phyloP scores from a whole-genome alignment of 345 rosid species.

The Adansonia digitata region DNA sequence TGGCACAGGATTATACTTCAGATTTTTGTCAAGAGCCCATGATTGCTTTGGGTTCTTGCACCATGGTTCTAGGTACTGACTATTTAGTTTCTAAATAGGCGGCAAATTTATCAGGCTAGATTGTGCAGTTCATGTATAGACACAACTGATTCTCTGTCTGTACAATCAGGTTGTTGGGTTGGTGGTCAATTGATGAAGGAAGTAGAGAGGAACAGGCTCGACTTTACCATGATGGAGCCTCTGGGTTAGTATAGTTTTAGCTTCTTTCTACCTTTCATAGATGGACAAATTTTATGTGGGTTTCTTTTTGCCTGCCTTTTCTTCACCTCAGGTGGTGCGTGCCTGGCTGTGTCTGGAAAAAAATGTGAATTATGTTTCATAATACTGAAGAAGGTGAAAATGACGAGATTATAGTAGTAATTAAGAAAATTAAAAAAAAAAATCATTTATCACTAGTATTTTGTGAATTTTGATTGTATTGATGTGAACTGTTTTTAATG shows the following conservation, averaged over 20 bases:
- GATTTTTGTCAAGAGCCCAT: constrained; percentile 61
- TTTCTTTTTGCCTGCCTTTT: background rate
- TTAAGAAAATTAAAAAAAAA: background rate
- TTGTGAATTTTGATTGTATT: background rate
- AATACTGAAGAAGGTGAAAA: background rate
- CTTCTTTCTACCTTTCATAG: constrained; percentile 5
- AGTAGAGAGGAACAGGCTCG: constrained; percentile 91
- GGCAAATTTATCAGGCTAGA: background rate
- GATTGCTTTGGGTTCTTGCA: constrained; percentile 87
- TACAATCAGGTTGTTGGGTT: constrained; percentile 71
- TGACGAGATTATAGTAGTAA: background rate
- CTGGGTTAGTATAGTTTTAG: constrained; percentile 50
- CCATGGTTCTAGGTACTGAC: constrained; percentile 88
- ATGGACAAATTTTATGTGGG: background rate
- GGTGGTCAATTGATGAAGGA: constrained; percentile 99
- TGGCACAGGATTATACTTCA: constrained; percentile 67
- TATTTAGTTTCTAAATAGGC: background rate
- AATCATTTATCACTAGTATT: background rate
- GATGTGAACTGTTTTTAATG: background rate
- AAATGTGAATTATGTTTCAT: constrained; percentile 3
- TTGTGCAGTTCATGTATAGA: background rate
- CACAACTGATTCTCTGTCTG: constrained; percentile 1
- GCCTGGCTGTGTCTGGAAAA: background rate
- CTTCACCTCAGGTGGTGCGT: background rate
- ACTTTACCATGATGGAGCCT: constrained; percentile 56